These are phyloP conservation scores for Ogataea trehaloabstinens DNA, from an alignment of 805 yeast genomes.

Conservation along the genomic window DNA sequence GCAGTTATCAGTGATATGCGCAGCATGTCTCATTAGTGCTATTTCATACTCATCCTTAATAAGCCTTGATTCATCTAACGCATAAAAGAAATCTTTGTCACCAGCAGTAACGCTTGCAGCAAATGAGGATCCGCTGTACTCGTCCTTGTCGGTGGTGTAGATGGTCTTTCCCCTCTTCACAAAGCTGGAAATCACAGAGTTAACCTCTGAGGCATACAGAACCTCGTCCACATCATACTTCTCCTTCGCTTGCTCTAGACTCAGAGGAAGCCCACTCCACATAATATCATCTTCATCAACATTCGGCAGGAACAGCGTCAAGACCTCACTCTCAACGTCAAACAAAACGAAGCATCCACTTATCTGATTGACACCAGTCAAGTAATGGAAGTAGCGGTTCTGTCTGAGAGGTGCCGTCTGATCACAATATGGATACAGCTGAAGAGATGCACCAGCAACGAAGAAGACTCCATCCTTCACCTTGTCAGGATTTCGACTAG, in stretches of 20 bases:
- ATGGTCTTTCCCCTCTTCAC: conserved; percentile 29
- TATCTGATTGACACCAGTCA: conserved; percentile 72
- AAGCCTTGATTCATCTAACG: conserved; percentile 83
- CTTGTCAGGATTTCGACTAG: conserved; percentile 16
- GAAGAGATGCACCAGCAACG: conserved; percentile 58
- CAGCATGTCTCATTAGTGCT: conserved; percentile 72
- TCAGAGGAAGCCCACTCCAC: conserved; percentile 93
- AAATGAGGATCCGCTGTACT: conserved; percentile 37
- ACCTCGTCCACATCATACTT: conserved; percentile 84
- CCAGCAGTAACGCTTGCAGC: conserved; percentile 38
- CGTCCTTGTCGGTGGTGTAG: conserved; percentile 57
- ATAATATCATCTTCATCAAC: conserved; percentile 86
- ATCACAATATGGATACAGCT: conserved; percentile 73
- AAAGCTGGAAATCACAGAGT: conserved; percentile 31
- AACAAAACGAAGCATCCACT: conserved; percentile 75
- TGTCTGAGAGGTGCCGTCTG: conserved; percentile 79
- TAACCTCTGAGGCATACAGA: conserved; percentile 54
- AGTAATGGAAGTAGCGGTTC: conserved; percentile 84
- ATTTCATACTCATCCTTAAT: conserved; percentile 85
- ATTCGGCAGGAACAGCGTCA: conserved; percentile 76
- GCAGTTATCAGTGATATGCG: conserved; percentile 80
- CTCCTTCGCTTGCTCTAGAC: conserved; percentile 58
- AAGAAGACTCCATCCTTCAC: conserved; percentile 39
- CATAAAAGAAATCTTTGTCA: conserved; percentile 55
- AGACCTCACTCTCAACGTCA: conserved; percentile 47